A percentile compares a stretch with the other conserved stretches of the same genome.
These are phyloP conservation scores for Rhazya stricta DNA, from an alignment of 257 asterid species.

Conservation along the genomic window DNA sequence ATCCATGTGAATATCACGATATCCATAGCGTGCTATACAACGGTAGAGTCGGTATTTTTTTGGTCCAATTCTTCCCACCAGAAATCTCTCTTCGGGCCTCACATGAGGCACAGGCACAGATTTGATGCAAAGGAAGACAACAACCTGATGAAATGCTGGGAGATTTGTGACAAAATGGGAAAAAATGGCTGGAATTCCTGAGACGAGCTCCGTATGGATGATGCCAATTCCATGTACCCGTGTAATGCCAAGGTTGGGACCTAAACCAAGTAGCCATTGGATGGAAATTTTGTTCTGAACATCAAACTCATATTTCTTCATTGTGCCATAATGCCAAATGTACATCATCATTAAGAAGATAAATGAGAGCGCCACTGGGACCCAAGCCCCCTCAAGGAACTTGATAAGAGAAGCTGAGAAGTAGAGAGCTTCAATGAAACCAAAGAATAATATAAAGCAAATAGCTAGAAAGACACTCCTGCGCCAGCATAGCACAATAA, in stretches of 20 bases:
- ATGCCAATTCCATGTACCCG: constrained; percentile 93
- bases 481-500: constrained; percentile 88
- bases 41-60: constrained; percentile 64
- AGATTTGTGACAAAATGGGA: constrained; percentile 86
- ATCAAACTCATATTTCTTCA: constrained; percentile 78
- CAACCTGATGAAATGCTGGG: constrained; percentile 92
- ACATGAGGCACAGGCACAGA: constrained; percentile 94
- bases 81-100: constrained; percentile 75
- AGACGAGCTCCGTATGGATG: constrained; percentile 87
- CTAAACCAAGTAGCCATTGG: constrained; percentile 76
- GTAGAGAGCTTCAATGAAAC: constrained; percentile 88
- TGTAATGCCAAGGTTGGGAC: constrained; percentile 76
- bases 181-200: constrained; percentile 90
- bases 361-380: constrained; percentile 68
- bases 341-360: constrained; percentile 68
- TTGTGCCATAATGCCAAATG: constrained; percentile 83
- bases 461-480: constrained; percentile 50
- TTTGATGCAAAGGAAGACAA: constrained; percentile 71
- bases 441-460: constrained; percentile 73
- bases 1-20: constrained; percentile 62
- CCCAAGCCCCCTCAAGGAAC: constrained; percentile 98
- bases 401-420: constrained; percentile 93
- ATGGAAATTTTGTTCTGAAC: constrained; percentile 79
- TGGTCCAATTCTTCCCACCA: constrained; percentile 88
- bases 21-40: constrained; percentile 88